Conservation (phyloP, 176 grass and related monocot species). For the Lolium rigidum region DNA sequence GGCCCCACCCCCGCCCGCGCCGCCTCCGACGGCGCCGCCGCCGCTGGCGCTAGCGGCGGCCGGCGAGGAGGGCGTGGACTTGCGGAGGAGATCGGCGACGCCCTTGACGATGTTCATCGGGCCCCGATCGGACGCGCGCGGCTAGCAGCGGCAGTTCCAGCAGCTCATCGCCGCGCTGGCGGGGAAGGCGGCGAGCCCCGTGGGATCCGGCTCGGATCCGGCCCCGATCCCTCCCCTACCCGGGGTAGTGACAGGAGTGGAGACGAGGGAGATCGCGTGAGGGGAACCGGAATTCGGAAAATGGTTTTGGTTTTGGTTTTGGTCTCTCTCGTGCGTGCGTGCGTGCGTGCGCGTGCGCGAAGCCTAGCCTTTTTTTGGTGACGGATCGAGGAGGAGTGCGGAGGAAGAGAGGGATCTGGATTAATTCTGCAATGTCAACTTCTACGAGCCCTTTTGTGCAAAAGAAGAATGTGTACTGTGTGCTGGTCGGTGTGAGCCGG, state of each 20-base stretch:
- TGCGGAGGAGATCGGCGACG: slow-evolving; percentile 95
- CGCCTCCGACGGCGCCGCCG: neutral
- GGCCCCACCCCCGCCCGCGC: neutral
- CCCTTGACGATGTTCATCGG: slow-evolving; percentile 97
- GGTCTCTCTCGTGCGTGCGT: slow-evolving; percentile 23
- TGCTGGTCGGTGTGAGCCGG: too few relatives aligned
- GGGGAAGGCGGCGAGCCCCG: slow-evolving; percentile 12
- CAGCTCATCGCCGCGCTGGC: slow-evolving; percentile 15
- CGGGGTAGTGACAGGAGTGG: slow-evolving; percentile 43
- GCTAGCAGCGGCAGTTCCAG: slow-evolving; percentile 51
- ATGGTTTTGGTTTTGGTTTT: neutral
- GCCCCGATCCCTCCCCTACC: slow-evolving; percentile 27
- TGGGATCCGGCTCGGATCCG: slow-evolving; percentile 37
- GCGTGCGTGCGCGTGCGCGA: neutral
- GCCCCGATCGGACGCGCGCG: slow-evolving; percentile 47
- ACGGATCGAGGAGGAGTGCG: slow-evolving; percentile 20
- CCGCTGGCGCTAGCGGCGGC: slow-evolving; percentile 20
- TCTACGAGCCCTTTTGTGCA: too few relatives aligned
- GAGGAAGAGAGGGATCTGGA: slow-evolving; percentile 42
- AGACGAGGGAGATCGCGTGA: slow-evolving; percentile 40
- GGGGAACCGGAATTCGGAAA: slow-evolving; percentile 34
- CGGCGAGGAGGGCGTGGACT: slow-evolving; percentile 64
- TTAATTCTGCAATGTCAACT: neutral
- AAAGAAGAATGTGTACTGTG: too few relatives aligned
- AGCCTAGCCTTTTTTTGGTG: neutral